Evolutionary conservation across 495 filamentous ascomycete genomes (phyloP).

Genomic region (Penicillium crystallinum): DNA sequence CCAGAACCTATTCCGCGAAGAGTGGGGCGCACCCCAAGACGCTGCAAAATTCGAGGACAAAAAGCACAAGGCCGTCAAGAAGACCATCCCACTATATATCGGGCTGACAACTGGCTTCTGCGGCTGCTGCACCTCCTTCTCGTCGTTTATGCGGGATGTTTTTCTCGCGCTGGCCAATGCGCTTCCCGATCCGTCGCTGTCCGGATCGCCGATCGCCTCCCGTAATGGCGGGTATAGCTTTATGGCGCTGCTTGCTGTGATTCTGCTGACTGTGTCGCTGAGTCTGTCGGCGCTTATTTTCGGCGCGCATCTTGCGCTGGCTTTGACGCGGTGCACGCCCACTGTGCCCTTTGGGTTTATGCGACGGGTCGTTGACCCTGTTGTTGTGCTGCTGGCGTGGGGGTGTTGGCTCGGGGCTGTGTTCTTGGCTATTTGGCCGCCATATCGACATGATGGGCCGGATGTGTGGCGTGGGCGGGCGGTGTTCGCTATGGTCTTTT

Average conservation of each 20-base stretch:
- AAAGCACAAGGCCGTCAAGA: conserved; percentile 53
- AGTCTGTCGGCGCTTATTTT: conserved; percentile 46
- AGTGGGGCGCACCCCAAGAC: conserved; percentile 43
- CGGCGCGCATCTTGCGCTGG: conserved; percentile 69
- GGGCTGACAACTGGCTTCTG: conserved; percentile 93
- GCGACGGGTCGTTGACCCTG: conserved; percentile 58
- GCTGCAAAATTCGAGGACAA: conserved; percentile 17
- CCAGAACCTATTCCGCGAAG: conserved; percentile 64
- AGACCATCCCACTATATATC: conserved; percentile 84
- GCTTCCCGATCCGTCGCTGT: conserved; percentile 46
- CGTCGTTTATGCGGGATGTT: conserved; percentile 76
- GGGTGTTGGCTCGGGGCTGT: conserved; percentile 77
- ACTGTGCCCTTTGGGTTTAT: conserved; percentile 52
- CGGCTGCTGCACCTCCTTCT: conserved; percentile 89
- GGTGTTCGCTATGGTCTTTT: conserved; percentile 77
- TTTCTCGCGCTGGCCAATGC: conserved; percentile 83
- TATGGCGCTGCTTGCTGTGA: conserved; percentile 68
- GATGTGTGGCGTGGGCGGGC: conserved; percentile 65
- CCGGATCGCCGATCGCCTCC: conserved; percentile 15
- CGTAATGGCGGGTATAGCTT: conserved; percentile 79
- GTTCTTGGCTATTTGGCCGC: conserved; percentile 68
- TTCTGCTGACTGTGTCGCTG: conserved; percentile 62
- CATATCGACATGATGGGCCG: conserved; percentile 43
- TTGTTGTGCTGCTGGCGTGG: conserved; percentile 57
- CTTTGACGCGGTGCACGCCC: conserved; percentile 43